Conservation (phyloP, 176 grass and related monocot species). For the Phyllostachys edulis region DNA sequence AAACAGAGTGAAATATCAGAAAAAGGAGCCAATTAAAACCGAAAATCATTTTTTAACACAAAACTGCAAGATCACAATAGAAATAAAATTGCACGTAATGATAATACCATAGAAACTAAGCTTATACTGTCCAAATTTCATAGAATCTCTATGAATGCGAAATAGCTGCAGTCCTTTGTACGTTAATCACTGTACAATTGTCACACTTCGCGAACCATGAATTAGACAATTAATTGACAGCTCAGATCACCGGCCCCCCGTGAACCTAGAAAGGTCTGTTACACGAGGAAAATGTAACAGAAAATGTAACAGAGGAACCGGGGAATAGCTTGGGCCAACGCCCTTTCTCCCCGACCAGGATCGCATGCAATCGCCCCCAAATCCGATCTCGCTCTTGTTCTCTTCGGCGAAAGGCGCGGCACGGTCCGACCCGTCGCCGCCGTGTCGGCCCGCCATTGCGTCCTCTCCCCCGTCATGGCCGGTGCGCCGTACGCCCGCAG, state of each 20-base stretch:
- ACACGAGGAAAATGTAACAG: no score
- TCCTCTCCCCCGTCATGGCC: neutral
- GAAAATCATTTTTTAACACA: neutral
- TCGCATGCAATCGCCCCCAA: neutral
- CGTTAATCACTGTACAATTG: no score
- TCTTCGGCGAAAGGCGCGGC: neutral
- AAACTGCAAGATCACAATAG: neutral
- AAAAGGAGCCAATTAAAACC: neutral
- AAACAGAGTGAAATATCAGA: neutral
- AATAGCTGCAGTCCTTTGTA: neutral
- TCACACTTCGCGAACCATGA: neutral
- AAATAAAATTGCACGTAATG: neutral
- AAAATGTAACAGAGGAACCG: no score
- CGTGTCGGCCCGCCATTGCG: neutral
- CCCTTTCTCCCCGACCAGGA: slow-evolving; percentile 11
- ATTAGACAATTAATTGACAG: neutral
- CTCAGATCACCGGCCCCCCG: neutral
- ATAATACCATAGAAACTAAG: neutral
- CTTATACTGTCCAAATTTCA: neutral
- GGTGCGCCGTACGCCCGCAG: neutral
- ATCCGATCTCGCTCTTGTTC: slow-evolving; percentile 3
- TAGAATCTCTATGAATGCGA: neutral
- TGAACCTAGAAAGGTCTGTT: no score
- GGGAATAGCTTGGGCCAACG: neutral
- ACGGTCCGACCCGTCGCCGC: neutral